Percentiles rank a stretch among this genome's conserved stretches.
These are phyloP conservation scores for Zopfia rhizophila DNA, from an alignment of 2,329 filamentous ascomycete species.

Conservation along the genomic window DNA sequence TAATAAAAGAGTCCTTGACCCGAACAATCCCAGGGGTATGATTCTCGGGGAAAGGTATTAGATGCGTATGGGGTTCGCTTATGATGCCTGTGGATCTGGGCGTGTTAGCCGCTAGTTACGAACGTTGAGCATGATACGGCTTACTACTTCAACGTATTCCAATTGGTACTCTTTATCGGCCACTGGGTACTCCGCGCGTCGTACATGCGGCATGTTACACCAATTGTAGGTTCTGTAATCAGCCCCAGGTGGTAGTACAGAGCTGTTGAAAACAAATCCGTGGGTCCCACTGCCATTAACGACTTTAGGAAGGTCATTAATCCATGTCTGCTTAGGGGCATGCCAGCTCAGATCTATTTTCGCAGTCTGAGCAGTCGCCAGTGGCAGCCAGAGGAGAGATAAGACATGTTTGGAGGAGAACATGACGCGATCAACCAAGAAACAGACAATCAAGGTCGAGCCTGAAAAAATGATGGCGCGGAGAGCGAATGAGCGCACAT, in stretches of 20 bases:
- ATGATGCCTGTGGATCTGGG: slow-evolving; percentile 81
- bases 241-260: slow-evolving; percentile 62
- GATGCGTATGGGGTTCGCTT: slow-evolving; percentile 83
- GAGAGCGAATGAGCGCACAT: slow-evolving; percentile 23
- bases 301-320: slow-evolving; percentile 71
- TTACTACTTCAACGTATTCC: slow-evolving; percentile 78
- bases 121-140: slow-evolving; percentile 36
- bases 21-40: slow-evolving; percentile 77
- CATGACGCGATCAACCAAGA: slow-evolving; percentile 35
- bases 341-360: slow-evolving; percentile 46
- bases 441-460: slow-evolving; percentile 32
- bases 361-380: slow-evolving; percentile 22
- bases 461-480: slow-evolving; percentile 28
- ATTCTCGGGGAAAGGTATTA: slow-evolving; percentile 80
- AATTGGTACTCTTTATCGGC: slow-evolving; percentile 69
- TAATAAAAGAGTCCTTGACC: slow-evolving; percentile 77
- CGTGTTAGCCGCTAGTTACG: slow-evolving; percentile 9
- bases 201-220: slow-evolving; percentile 91
- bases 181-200: slow-evolving; percentile 70
- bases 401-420: slow-evolving; percentile 22
- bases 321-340: slow-evolving; percentile 50
- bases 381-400: slow-evolving; percentile 30
- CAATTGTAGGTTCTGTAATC: slow-evolving; percentile 77
- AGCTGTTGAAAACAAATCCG: slow-evolving; percentile 79
- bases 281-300: slow-evolving; percentile 71